Percentiles rank a stretch among this genome's conserved stretches.
These are phyloP conservation scores for Phytophthora pini DNA, from an alignment of 352 stramenopile genomes.

Conservation along the genomic window DNA sequence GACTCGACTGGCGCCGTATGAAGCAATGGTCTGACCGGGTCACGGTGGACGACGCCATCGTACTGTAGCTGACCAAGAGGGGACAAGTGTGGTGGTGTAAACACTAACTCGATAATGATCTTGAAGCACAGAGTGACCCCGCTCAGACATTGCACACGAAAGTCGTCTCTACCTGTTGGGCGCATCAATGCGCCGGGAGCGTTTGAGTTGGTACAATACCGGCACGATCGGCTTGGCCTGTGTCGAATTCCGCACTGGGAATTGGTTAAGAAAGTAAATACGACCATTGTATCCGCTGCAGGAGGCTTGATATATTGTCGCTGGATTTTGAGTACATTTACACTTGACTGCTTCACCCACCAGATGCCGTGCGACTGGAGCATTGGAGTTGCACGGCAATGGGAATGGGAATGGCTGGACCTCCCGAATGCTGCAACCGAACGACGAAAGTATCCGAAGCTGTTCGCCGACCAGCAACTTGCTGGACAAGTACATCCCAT, in stretches of 20 bases:
- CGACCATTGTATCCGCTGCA: not conserved
- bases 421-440: constrained; percentile 18
- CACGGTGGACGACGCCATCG: constrained; percentile 5
- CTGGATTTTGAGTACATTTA: too few species aligned
- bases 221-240: too few species aligned
- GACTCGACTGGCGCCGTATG: not conserved
- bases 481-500: not conserved
- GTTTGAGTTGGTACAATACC: not conserved
- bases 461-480: constrained; percentile 2
- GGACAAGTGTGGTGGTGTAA: constrained; percentile 3
- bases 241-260: too few species aligned
- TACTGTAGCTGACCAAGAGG: constrained; percentile 5
- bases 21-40: not conserved
- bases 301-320: not conserved
- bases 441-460: constrained; percentile 15
- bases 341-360: constrained; percentile 6
- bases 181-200: not conserved
- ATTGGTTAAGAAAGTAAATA: not conserved
- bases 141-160: constrained; percentile 19
- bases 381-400: not conserved
- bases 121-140: constrained; percentile 17
- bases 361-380: constrained; percentile 19
- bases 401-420: constrained; percentile 5
- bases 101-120: constrained; percentile 11
- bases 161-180: constrained; percentile 4